Conservation (phyloP, 176 grass and related monocot species). For the Oryza nivara region DNA sequence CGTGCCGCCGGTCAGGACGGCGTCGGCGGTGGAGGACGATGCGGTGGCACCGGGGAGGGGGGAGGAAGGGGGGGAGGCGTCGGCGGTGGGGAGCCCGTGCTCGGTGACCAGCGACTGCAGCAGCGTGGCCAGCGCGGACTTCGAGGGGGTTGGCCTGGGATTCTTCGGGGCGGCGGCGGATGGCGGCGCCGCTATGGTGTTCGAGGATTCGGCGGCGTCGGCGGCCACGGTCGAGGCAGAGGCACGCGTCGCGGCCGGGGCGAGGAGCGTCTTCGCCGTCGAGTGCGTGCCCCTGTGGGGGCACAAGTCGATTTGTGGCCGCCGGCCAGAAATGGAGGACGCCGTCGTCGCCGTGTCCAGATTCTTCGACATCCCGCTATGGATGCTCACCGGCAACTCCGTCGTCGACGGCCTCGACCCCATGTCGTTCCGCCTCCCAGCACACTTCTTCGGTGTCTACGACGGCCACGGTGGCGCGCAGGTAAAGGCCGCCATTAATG, state of each 20-base stretch:
- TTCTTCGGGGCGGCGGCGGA: conserved; percentile 41
- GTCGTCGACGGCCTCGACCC: conserved; percentile 59
- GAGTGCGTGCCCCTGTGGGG: conserved; percentile 81
- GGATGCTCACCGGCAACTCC: conserved; percentile 63
- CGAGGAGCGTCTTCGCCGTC: conserved; percentile 62
- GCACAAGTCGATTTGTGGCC: conserved; percentile 61
- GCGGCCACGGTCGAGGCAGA: conserved; percentile 50
- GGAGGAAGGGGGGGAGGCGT: conserved; percentile 37
- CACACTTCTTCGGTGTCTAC: conserved; percentile 87
- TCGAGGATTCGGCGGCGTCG: conserved; percentile 45
- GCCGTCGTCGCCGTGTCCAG: conserved; percentile 46
- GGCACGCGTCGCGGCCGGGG: conserved; percentile 48
- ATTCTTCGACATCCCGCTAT: conserved; percentile 72
- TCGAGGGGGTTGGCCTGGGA: conserved; percentile 45
- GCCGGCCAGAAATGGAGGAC: conserved; percentile 76
- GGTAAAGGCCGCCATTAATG: conserved; percentile 22
- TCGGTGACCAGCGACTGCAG: conserved; percentile 71
- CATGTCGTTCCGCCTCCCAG: conserved; percentile 54
- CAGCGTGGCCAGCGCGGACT: conserved; percentile 62
- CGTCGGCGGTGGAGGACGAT: conserved; percentile 38
- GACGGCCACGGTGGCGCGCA: conserved; percentile 79
- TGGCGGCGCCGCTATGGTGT: conserved; percentile 24
- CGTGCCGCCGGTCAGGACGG: conserved; percentile 42
- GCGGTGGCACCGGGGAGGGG: conserved; percentile 18
- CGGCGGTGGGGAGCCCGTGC: conserved; percentile 62